A percentile compares a stretch with the other conserved stretches of the same genome.
phyloP scores from a whole-genome alignment of 176 grass and related monocot genomes.

The Cenchrus purpureus region DNA sequence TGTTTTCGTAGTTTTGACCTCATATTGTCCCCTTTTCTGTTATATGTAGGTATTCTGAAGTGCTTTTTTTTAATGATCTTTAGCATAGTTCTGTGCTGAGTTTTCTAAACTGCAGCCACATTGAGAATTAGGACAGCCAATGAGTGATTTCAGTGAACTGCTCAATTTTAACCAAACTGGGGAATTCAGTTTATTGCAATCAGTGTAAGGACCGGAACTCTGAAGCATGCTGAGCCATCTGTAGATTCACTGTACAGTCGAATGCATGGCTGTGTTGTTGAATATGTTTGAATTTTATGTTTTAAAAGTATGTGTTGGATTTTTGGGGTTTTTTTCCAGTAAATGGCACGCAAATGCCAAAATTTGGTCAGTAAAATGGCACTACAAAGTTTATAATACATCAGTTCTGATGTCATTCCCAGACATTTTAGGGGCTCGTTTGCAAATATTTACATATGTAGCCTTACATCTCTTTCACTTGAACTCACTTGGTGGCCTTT shows the following conservation, averaged over 20 bases:
- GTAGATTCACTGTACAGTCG: slow-evolving; percentile 8
- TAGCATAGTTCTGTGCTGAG: neutral
- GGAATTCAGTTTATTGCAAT: neutral
- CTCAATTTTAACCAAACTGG: neutral
- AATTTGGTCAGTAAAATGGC: slow-evolving; percentile 7
- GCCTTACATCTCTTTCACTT: neutral
- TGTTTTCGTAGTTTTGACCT: neutral
- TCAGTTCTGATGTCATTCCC: neutral
- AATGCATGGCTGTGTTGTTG: neutral
- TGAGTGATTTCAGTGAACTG: neutral
- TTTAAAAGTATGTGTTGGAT: neutral
- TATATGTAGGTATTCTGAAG: neutral
- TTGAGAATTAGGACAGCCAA: neutral
- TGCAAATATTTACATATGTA: slow-evolving; percentile 16
- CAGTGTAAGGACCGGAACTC: neutral
- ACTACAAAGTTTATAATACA: neutral
- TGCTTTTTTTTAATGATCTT: neutral
- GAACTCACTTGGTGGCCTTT: neutral
- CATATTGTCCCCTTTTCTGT: neutral
- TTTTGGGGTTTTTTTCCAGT: neutral
- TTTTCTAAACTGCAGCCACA: slow-evolving; percentile 2
- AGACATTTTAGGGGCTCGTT: neutral
- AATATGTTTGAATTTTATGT: neutral
- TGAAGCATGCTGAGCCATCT: neutral
- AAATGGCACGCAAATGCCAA: neutral